phyloP scores from a whole-genome alignment of 1,284 basidiomycete genomes.

The Malassezia globosa region DNA sequence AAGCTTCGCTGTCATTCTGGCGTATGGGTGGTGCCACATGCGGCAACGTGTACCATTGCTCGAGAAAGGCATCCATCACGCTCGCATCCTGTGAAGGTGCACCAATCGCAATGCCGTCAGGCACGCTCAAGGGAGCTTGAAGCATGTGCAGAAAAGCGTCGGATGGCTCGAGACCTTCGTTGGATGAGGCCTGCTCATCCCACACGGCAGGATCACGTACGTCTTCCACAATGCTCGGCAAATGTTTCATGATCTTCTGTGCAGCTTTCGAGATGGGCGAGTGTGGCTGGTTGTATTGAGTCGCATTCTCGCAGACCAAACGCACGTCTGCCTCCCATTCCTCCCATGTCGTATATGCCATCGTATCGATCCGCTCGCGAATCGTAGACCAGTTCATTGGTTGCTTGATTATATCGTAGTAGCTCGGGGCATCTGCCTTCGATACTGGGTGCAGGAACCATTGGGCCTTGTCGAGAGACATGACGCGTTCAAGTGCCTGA shows the following conservation, averaged over 20 bases:
- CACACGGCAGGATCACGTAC: neutral
- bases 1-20: neutral
- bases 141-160: constrained; percentile 20
- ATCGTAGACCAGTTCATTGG: constrained; percentile 86
- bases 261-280: constrained; percentile 66
- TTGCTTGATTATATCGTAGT: constrained; percentile 70
- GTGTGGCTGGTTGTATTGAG: constrained; percentile 69
- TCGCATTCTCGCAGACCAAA: constrained; percentile 75
- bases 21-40: neutral
- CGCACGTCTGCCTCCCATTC: constrained; percentile 72
- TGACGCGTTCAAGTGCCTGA: constrained; percentile 61
- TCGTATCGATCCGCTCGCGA: constrained; percentile 54
- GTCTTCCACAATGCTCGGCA: constrained; percentile 40
- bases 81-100: constrained; percentile 12
- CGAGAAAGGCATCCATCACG: constrained; percentile 4
- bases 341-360: constrained; percentile 64
- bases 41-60: constrained; percentile 17
- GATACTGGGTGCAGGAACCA: constrained; percentile 49
- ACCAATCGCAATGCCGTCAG: neutral
- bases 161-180: constrained; percentile 31
- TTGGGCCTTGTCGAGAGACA: constrained; percentile 40
- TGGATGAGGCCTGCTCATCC: constrained; percentile 6
- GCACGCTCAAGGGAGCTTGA: constrained; percentile 17
- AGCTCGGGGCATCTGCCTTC: constrained; percentile 71
- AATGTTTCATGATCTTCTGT: constrained; percentile 55